These are phyloP conservation scores for Hibiscus tridactylites DNA, from an alignment of 345 rosid species.

Conservation along the genomic window DNA sequence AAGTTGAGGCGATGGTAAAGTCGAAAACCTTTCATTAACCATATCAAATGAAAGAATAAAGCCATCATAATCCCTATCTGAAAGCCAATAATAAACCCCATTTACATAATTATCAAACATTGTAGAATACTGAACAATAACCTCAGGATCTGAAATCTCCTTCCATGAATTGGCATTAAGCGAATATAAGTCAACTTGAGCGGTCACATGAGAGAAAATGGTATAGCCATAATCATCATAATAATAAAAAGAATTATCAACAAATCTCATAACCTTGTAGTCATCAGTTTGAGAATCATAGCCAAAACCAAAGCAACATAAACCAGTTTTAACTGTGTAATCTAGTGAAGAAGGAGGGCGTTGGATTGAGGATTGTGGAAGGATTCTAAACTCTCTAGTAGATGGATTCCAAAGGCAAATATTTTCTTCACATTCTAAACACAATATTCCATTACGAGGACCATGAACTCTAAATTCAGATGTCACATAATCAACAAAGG, in stretches of 20 bases:
- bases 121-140: neutral
- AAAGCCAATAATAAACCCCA: neutral
- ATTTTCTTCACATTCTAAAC: neutral
- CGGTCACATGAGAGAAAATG: neutral
- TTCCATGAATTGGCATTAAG: neutral
- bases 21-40: neutral
- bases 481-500: neutral
- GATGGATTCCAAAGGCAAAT: neutral
- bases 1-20: neutral
- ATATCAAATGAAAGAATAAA: neutral
- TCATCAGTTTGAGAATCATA: neutral
- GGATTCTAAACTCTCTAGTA: neutral
- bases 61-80: neutral
- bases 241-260: neutral
- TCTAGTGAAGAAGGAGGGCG: neutral
- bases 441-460: slow-evolving; percentile 2
- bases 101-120: neutral
- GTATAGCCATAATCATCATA: neutral
- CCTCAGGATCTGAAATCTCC: neutral
- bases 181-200: neutral
- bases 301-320: neutral
- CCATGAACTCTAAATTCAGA: neutral
- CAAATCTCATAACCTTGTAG: neutral
- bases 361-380: neutral
- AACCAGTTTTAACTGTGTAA: neutral